Evolutionary conservation across 192 early-diverging fungal species (phyloP), one percentile per base, ranked within the genome.

Genomic region (Coemansia sp.): DNA sequence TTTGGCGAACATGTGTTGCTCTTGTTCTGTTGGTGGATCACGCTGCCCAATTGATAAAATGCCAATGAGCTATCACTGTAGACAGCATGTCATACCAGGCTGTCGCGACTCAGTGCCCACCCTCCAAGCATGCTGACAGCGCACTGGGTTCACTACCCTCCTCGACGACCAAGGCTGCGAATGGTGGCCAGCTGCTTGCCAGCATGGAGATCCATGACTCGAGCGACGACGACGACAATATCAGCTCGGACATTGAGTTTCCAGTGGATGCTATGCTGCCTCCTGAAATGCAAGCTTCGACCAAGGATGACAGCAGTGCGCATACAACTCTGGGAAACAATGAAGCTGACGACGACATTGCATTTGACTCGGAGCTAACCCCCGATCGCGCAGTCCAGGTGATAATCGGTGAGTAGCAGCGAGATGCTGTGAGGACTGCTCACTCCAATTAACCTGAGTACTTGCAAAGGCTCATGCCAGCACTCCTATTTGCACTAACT

Each of bases 161-260:
- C 23, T 50, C 48, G 13, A 50, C 10, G 48, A 26, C 23, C 48
- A 50, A 23, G 0, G 25, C 13, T 25, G 23, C 10, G 18, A 45
- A 20, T 20, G 43, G 18, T 18, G 18, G 18, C 6, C 18, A 20
- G 18, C 43, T 20, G 0, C 43, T 6, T 45, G 18, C 43, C 9
- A 66, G 70, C 43, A 60, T 73, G 12, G 20, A 66, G 14, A 73
- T 73, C 0, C 70, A 48, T 21, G 70, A 73, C 34, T 73, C 70
- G n/a, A 73, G 70, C 18, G 70, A 73, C 14, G 59, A 73, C 14
- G 59, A 62, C 16, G 64, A 73, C 14, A 31, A 1, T 1, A 58
- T 62, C 18, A 60, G 59, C 18, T 60, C 52, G 7, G 64, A 66
- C 21, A 36, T 73, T 13, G 59, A 61, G 34, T 36, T 76, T 20